A percentile compares a stretch with the other conserved stretches of the same genome.
phyloP scores from a whole-genome alignment of 2,329 filamentous ascomycete species.

The Sarocladium brachiariae region DNA sequence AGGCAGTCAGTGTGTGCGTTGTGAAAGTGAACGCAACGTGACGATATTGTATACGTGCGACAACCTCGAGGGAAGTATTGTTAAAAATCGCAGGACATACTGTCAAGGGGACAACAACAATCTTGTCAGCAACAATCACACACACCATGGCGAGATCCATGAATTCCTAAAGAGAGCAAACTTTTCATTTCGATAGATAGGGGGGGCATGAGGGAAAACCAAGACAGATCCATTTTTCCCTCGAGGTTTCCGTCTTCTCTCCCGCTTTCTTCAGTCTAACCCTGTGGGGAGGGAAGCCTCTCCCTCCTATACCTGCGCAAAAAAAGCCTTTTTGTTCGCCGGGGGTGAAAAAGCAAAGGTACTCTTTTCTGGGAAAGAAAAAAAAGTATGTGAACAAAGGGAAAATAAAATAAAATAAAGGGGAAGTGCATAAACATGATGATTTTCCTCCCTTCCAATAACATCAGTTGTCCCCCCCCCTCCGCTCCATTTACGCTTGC shows the following conservation, averaged over 20 bases:
- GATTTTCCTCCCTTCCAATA: neutral
- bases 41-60: too few relatives aligned
- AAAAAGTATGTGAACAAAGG: neutral
- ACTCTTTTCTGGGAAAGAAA: neutral
- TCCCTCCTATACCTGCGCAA: neutral
- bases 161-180: conserved; percentile 1
- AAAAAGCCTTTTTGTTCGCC: conserved; percentile 6
- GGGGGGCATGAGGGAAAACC: neutral
- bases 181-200: conserved; percentile 8
- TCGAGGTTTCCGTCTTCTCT: too few relatives aligned
- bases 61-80: too few relatives aligned
- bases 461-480: neutral
- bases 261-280: too few relatives aligned
- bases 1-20: too few relatives aligned
- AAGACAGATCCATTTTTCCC: neutral
- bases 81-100: too few relatives aligned
- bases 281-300: neutral
- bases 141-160: neutral
- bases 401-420: too few relatives aligned
- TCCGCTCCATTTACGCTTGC: too few relatives aligned
- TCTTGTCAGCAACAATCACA: neutral
- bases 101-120: too few relatives aligned
- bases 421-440: conserved; percentile 2
- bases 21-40: too few relatives aligned
- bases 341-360: neutral